Conservation (phyloP, 257 asterid species). For the Solanum infundibuliforme region DNA sequence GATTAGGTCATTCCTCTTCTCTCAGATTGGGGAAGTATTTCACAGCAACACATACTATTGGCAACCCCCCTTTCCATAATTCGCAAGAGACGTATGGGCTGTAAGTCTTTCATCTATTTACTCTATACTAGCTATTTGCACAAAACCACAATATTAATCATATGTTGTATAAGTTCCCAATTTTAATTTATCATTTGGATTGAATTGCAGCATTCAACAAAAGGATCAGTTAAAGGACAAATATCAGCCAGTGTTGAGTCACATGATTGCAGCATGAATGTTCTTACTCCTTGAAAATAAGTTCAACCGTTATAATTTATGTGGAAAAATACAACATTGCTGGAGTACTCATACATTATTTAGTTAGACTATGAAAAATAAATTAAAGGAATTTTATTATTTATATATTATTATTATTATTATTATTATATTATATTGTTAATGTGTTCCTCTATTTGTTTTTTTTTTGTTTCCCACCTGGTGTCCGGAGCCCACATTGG, state of each 20-base stretch:
- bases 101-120: no score
- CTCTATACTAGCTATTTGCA: neutral
- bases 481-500: no score
- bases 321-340: neutral
- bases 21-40: no score
- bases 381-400: neutral
- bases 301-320: neutral
- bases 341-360: neutral
- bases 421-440: neutral
- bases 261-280: slow-evolving; percentile 67
- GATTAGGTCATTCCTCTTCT: no score
- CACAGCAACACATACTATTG: no score
- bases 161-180: neutral
- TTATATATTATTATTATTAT: neutral
- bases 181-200: neutral
- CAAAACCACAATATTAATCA: neutral
- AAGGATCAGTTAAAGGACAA: slow-evolving; percentile 23
- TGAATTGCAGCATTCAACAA: slow-evolving; percentile 46
- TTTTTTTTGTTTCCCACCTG: no score
- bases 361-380: neutral
- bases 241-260: slow-evolving; percentile 50
- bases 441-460: neutral
- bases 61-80: no score
- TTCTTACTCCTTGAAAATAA: slow-evolving; percentile 37
- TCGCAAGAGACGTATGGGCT: no score